phyloP scores from a whole-genome alignment of 192 early-diverging fungal genomes.

The Umbelopsis isabellina region DNA sequence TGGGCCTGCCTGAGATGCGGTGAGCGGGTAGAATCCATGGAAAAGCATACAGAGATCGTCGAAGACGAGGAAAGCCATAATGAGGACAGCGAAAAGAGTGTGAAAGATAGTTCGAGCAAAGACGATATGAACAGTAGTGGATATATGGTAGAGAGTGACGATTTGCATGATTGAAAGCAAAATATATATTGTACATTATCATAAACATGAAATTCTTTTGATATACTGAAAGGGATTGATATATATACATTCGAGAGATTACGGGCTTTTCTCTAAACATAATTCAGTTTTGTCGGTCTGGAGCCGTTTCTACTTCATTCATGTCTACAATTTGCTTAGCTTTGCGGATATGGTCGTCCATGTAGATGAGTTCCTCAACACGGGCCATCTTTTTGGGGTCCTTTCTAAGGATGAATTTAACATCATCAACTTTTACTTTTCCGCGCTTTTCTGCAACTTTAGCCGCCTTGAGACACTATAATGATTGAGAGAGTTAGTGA shows the following conservation, averaged over 20 bases:
- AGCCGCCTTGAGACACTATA: conserved; percentile 61
- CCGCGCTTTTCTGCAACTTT: conserved; percentile 50
- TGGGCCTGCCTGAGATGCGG: conserved; percentile 85
- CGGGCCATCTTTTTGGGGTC: conserved; percentile 85
- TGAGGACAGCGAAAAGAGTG: conserved; percentile 27
- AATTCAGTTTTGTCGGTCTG: conserved; percentile 15
- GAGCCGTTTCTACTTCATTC: conserved; percentile 47
- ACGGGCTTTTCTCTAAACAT: background rate
- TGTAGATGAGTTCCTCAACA: conserved; percentile 78
- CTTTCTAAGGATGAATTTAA: conserved; percentile 73
- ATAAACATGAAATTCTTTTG: background rate
- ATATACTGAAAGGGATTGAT: background rate
- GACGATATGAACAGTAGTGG: conserved; percentile 3
- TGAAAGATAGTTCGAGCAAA: background rate
- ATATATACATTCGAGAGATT: background rate
- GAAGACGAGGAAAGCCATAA: conserved; percentile 46
- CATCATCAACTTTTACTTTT: conserved; percentile 74
- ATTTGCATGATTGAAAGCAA: conserved; percentile 13
- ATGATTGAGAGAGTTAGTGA: background rate
- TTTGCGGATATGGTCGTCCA: conserved; percentile 76
- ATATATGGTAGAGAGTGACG: conserved; percentile 4
- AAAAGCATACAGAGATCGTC: conserved; percentile 44
- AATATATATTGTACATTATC: conserved; percentile 18
- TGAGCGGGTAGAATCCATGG: conserved; percentile 60
- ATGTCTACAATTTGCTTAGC: conserved; percentile 63